A percentile compares a stretch with the other conserved stretches of the same genome.
Evolutionary conservation across 805 yeast species (phyloP).

Genomic region (Tetrapisispora phaffii): DNA sequence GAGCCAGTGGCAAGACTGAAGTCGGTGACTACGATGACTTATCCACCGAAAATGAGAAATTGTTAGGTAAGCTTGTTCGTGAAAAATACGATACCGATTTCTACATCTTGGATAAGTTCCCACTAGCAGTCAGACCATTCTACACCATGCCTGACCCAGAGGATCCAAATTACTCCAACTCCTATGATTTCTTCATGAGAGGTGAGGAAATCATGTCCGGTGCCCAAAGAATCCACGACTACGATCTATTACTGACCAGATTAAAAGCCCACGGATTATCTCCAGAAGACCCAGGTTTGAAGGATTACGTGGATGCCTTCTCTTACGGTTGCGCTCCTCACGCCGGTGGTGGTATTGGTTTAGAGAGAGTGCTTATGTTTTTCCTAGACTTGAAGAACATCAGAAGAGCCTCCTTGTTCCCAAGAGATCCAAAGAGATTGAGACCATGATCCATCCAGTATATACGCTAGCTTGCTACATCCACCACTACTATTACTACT

Average conservation of each 20-base stretch:
- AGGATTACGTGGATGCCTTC: constrained; percentile 89
- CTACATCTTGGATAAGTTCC: constrained; percentile 97
- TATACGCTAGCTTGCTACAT: too few relatives aligned
- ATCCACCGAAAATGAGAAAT: constrained; percentile 88
- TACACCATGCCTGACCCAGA: constrained; percentile 98
- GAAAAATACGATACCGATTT: constrained; percentile 96
- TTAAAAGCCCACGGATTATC: constrained; percentile 76
- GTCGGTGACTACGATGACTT: constrained; percentile 74
- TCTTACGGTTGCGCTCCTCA: constrained; percentile 95
- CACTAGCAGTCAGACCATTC: constrained; percentile 92
- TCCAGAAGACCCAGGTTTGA: constrained; percentile 69
- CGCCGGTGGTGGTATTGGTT: constrained; percentile 99
- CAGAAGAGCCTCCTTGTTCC: constrained; percentile 97
- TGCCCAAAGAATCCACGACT: constrained; percentile 98
- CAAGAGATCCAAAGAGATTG: constrained; percentile 94
- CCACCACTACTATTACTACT: too few relatives aligned
- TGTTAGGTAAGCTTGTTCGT: constrained; percentile 81
- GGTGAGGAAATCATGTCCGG: constrained; percentile 99
- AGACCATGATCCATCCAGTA: constrained; percentile 62
- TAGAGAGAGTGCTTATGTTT: constrained; percentile 98
- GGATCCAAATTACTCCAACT: constrained; percentile 88
- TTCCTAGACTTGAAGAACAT: constrained; percentile 93
- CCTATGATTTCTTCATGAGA: constrained; percentile 99
- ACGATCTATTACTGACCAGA: constrained; percentile 70
- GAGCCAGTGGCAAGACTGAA: constrained; percentile 72